Base-by-base conservation (phyloP, 2,329 filamentous ascomycete species). In the Sporothrix pseudoabietina region DNA sequence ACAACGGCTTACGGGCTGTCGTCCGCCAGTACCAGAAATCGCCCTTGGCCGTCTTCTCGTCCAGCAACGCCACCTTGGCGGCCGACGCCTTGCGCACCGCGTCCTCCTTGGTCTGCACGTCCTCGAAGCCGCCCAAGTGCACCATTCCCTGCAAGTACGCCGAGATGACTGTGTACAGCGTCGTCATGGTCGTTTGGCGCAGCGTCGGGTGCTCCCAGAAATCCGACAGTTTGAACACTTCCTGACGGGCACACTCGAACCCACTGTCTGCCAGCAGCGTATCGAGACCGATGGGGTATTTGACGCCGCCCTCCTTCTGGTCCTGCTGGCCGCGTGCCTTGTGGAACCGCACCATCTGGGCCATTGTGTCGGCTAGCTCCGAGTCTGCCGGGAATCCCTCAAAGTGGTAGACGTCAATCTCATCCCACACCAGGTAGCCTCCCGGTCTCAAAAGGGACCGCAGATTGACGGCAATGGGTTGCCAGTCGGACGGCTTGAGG, bases 351-450 rank as follows among this genome's bases (percentile, higher is more conserved):
- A 66, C 4, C 61, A 66, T 66, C 61, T 66, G 61, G 4, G 8
- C 16, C 39, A 66, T 65, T 10, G 39, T 47, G 61, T 26, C 39
- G 61, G 61, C 61, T 2, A 30, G n/a, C 61, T 47, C 61, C 9
- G 61, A 66, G 12, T 66, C 61, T 12, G 39, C 61, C 10, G 61
- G 61, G 10, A 65, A 65, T 3, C 39, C 59, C 12, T 4, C 26
- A 26, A 71, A 69, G 14, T 55, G 26, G 16, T 32, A 9, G 7
- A 69, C 14, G 16, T 75, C 57, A 5, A 73, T 30, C 22, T 74
- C 74, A 16, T 75, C 73, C 74, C 74, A 75, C n/a, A 74, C 59
- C 4, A 75, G 49, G 54, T 26, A 72, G 30, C 74, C 74, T 5
- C 74, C 74, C 1, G 74, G 74, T 10, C 69, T 71, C 44, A 75